Evolutionary conservation across 2,329 filamentous ascomycete species (phyloP).

Genomic region (Orbilia blumenaviensis): DNA sequence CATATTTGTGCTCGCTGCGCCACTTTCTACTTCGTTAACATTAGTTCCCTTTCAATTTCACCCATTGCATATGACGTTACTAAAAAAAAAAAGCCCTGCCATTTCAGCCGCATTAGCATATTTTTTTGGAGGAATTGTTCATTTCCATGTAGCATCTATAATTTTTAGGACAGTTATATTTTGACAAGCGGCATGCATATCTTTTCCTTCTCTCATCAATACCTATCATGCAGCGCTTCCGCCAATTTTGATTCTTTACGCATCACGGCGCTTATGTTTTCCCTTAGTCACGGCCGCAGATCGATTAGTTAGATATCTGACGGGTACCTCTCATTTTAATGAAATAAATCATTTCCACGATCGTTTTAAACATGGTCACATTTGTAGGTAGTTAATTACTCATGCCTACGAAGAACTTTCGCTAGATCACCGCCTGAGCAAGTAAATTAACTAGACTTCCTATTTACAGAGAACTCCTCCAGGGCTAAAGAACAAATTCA

Average conservation of each 20-base stretch:
- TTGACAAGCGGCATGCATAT: background rate
- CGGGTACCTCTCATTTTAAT: background rate
- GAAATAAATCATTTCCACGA: no score
- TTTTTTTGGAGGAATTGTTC: constrained; percentile 3
- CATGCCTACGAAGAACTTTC: no score
- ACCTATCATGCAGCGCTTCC: no score
- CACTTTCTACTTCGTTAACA: background rate
- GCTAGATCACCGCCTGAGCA: no score
- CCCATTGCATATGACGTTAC: background rate
- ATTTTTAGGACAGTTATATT: background rate
- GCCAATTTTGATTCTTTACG: background rate
- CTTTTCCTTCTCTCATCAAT: background rate
- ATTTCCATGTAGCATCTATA: background rate
- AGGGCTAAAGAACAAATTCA: no score
- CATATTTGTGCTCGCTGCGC: background rate
- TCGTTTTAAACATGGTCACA: no score
- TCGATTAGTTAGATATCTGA: background rate
- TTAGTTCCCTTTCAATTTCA: background rate
- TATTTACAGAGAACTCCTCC: no score
- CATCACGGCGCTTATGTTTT: constrained; percentile 3
- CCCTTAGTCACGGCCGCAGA: constrained; percentile 3
- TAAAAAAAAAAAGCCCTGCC: background rate
- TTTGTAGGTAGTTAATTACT: no score
- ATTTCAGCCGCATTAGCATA: background rate
- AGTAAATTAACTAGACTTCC: no score